Percentiles rank a stretch among this genome's conserved stretches.
Evolutionary conservation across 345 rosid genomes (phyloP).

Genomic region (Ailanthus altissimus): DNA sequence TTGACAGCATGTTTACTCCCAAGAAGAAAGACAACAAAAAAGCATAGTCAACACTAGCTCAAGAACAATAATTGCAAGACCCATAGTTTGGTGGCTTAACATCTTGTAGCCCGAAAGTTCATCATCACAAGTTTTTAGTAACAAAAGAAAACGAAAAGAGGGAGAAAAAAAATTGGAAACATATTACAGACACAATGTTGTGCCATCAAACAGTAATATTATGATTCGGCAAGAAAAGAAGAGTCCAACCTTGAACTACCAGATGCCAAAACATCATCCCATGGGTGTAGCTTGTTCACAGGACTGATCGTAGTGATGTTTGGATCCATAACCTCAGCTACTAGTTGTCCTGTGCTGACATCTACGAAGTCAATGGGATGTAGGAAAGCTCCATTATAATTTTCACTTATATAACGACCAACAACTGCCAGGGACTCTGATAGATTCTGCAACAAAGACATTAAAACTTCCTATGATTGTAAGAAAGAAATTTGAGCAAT

Average conservation of each 20-base stretch:
- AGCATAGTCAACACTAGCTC: neutral
- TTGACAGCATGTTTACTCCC: neutral
- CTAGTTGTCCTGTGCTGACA: conserved; percentile 74
- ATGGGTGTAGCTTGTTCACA: conserved; percentile 90
- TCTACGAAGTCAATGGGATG: conserved; percentile 97
- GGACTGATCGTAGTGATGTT: conserved; percentile 91
- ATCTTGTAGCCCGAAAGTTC: neutral
- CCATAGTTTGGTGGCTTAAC: neutral
- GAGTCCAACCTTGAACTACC: conserved; percentile 85
- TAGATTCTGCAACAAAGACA: conserved; percentile 59
- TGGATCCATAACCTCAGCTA: conserved; percentile 95
- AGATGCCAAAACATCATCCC: conserved; percentile 88
- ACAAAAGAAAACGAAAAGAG: neutral
- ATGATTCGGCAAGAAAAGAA: conserved; percentile 3
- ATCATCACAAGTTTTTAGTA: neutral
- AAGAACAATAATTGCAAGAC: neutral
- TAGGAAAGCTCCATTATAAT: conserved; percentile 79
- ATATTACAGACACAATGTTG: neutral
- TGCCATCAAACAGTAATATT: neutral
- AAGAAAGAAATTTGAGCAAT: neutral
- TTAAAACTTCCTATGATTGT: neutral
- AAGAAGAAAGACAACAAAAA: neutral
- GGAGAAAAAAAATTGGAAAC: neutral
- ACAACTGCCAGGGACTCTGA: conserved; percentile 84
- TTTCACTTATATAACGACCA: conserved; percentile 94